These are phyloP conservation scores for Pichia sp. DNA, from an alignment of 1,139 yeast genomes.

Conservation along the genomic window DNA sequence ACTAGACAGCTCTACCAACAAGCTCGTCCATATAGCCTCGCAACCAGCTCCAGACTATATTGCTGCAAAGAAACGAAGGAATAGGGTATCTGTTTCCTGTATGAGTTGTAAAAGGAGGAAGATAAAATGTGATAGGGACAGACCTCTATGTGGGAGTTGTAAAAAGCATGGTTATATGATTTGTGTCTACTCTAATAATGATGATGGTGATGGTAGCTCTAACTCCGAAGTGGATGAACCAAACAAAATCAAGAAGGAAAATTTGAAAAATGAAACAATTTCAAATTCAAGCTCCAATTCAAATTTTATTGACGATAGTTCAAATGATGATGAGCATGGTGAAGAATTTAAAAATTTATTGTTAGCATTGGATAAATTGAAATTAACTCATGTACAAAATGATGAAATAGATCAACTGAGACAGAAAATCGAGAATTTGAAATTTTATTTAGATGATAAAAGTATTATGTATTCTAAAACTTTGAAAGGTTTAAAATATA, in stretches of 20 bases:
- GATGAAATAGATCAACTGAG: conserved; percentile 12
- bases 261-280: not conserved
- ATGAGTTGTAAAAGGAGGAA: conserved; percentile 25
- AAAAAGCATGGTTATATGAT: conserved; percentile 27
- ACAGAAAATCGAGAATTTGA: conserved; percentile 9
- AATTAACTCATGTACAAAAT: conserved; percentile 10
- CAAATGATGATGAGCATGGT: not conserved
- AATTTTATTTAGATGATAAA: conserved; percentile 12
- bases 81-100: conserved; percentile 27
- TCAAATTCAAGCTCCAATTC: not conserved
- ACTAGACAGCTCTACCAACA: conserved; percentile 14
- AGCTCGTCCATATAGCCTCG: conserved; percentile 18
- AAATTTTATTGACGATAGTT: not conserved
- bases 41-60: conserved; percentile 17
- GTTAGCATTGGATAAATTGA: conserved; percentile 8
- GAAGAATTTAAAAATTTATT: conserved; percentile 9
- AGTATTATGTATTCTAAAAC: conserved; percentile 6
- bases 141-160: conserved; percentile 48
- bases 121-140: conserved; percentile 41
- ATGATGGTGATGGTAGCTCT: not conserved
- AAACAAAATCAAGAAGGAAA: conserved; percentile 10
- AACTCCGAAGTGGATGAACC: conserved; percentile 5
- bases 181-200: conserved; percentile 19
- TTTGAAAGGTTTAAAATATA: conserved; percentile 3
- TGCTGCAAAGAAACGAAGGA: conserved; percentile 23